Evolutionary conservation across 805 yeast genomes (phyloP), one percentile per base, ranked within the genome.

Genomic region (Torulaspora quercuum): DNA sequence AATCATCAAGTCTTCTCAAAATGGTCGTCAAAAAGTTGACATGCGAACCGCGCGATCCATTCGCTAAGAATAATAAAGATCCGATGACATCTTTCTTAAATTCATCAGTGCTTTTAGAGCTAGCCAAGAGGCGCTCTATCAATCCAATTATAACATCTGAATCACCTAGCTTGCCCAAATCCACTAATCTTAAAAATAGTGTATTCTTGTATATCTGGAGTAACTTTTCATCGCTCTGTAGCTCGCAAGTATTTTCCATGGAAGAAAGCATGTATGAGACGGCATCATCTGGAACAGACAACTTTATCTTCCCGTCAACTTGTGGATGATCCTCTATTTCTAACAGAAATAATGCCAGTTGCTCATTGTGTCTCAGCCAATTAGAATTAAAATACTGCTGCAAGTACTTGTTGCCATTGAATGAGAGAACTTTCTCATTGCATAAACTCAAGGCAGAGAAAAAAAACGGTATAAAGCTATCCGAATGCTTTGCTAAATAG

Each of bases 171-270:
- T 63, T 46, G 11, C 18, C 12, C 6, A 12, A 25, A 6, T 7
- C 8, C 5, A 70, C 60, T 44, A 63, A 50, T 25, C 60, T 65
- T 24, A 77, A 49, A 11, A 78, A 44, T 2, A 66, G 45, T 9
- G 74, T 44, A 53, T 76, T 69, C 83, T 84, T 78, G 48, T 70
- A 71, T 4, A 73, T 48, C 5, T 70, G 71, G 16, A 63, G 52
- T n/a, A 67, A 17, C 20, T 30, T 33, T 6, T 39, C 47, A 15
- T 33, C 26, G 7, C 42, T 22, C 3, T 14, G 9, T 4, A 13
- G n/a, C 7, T 36, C 17, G 7, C 25, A 43, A 39, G 25, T 34
- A 13, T 17, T 14, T 44, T 25, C 43, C 33, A 50, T 18, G 7
- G 16, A 21, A 2, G 29, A n/a, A 9, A 43, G 22, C 1, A 48